Conservation (phyloP, 2,329 filamentous ascomycete genomes). For the Hymenoscyphus repandus region DNA sequence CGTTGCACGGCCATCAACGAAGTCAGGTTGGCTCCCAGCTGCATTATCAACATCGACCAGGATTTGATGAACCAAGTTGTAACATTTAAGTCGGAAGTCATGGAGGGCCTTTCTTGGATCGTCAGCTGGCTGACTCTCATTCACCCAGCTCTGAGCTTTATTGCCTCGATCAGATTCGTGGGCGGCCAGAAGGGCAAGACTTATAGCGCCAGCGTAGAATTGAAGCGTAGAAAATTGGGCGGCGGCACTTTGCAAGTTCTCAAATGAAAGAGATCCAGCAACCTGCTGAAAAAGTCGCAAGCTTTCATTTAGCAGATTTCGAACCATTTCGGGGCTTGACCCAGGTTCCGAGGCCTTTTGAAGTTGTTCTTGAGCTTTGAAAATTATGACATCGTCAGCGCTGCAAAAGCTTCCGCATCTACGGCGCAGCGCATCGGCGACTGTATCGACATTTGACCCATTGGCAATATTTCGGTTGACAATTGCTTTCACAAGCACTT, state of each 20-base stretch:
- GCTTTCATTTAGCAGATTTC: constrained; percentile 82
- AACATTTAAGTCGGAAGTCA: constrained; percentile 69
- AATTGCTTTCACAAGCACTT: constrained; percentile 92
- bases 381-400: constrained; percentile 93
- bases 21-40: constrained; percentile 62
- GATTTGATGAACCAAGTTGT: constrained; percentile 80
- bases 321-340: constrained; percentile 67
- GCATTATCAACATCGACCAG: constrained; percentile 71
- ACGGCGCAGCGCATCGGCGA: constrained; percentile 87
- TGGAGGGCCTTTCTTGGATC: constrained; percentile 68
- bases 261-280: constrained; percentile 71
- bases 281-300: constrained; percentile 84
- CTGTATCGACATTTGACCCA: constrained; percentile 94
- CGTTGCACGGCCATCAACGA: constrained; percentile 73
- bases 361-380: constrained; percentile 94
- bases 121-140: constrained; percentile 67
- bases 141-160: constrained; percentile 77
- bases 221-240: constrained; percentile 73
- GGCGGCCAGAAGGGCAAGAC: constrained; percentile 78
- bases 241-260: constrained; percentile 74
- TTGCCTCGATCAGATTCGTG: constrained; percentile 83
- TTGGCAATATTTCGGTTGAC: constrained; percentile 97
- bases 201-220: constrained; percentile 92
- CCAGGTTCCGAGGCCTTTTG: constrained; percentile 81
- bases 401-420: constrained; percentile 97